These are phyloP conservation scores for Rosa chinensis DNA, from an alignment of 306 rosid genomes.

Conservation along the genomic window DNA sequence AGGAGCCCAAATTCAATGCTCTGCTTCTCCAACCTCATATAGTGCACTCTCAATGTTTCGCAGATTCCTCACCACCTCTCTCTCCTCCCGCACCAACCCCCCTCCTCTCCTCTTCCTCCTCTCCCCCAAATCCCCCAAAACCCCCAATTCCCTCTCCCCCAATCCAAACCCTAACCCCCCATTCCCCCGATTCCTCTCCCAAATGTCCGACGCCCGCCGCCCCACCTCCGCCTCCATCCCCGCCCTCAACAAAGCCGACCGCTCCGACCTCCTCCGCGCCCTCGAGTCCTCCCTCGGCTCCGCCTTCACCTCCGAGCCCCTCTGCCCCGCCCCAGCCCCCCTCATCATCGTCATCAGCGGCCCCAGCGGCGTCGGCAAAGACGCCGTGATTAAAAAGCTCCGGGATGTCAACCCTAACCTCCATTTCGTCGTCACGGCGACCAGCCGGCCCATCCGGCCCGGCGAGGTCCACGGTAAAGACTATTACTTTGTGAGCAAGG, in stretches of 20 bases:
- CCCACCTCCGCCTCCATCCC: constrained; percentile 42
- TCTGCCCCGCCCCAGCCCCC: constrained; percentile 58
- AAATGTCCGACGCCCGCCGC: constrained; percentile 49
- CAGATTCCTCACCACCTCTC: constrained; percentile 38
- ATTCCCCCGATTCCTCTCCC: constrained; percentile 28
- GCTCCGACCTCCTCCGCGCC: constrained; percentile 68
- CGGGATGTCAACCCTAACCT: constrained; percentile 49
- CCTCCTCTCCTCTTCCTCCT: constrained; percentile 15
- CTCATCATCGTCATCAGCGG: constrained; percentile 79
- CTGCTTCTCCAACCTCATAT: background rate
- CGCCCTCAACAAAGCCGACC: constrained; percentile 43
- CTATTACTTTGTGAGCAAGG: constrained; percentile 67
- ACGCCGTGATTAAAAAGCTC: constrained; percentile 64
- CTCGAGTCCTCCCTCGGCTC: constrained; percentile 73
- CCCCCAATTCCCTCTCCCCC: constrained; percentile 12
- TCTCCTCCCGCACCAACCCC: constrained; percentile 27
- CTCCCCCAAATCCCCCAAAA: constrained; percentile 15
- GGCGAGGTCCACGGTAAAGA: constrained; percentile 70
- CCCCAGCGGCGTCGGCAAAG: constrained; percentile 96
- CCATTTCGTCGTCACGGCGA: constrained; percentile 86
- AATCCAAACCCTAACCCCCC: background rate
- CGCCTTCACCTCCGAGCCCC: constrained; percentile 56
- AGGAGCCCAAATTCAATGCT: too few relatives aligned
- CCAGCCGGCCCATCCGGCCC: constrained; percentile 62
- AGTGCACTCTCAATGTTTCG: constrained; percentile 48